These are phyloP conservation scores for Mentha longifolia DNA, from an alignment of 257 asterid species.

Conservation along the genomic window DNA sequence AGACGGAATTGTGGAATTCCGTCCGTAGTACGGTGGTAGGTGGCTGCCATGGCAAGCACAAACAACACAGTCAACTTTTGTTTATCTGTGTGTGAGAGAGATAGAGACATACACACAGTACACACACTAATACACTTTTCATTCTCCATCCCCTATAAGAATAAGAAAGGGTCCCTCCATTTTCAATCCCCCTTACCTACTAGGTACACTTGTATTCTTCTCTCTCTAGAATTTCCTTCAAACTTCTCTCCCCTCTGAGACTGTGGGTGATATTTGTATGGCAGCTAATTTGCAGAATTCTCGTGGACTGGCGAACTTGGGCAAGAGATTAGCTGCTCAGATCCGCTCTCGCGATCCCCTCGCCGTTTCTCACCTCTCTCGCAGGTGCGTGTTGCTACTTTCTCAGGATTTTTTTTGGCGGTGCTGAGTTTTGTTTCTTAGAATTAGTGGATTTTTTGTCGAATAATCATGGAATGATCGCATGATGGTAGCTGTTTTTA, in stretches of 20 bases:
- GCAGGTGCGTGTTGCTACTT: slow-evolving; percentile 24
- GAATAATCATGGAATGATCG: not conserved
- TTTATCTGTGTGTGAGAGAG: not conserved
- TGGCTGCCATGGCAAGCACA: slow-evolving; percentile 9
- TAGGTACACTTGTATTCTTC: not conserved
- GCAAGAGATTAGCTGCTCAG: slow-evolving; percentile 52
- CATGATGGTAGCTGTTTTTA: not conserved
- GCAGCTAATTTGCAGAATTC: slow-evolving; percentile 56
- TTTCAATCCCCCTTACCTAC: not conserved
- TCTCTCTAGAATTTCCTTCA: not conserved
- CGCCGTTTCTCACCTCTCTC: slow-evolving; percentile 27
- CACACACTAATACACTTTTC: not conserved
- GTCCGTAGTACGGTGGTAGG: slow-evolving; percentile 38
- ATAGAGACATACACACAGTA: not conserved
- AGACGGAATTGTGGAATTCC: slow-evolving; percentile 25
- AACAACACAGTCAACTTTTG: slow-evolving; percentile 3
- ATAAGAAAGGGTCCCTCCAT: not conserved
- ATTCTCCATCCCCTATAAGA: not conserved
- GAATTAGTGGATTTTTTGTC: not conserved
- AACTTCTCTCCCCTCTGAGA: not conserved
- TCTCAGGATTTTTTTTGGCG: not conserved
- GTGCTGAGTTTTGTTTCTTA: not conserved
- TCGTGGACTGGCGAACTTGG: slow-evolving; percentile 55
- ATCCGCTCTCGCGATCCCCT: slow-evolving; percentile 42
- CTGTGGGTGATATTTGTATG: slow-evolving; percentile 45